Evolutionary conservation across 371 early-diverging fungal genomes (phyloP).

Genomic region (Apophysomyces trapeziformis): DNA sequence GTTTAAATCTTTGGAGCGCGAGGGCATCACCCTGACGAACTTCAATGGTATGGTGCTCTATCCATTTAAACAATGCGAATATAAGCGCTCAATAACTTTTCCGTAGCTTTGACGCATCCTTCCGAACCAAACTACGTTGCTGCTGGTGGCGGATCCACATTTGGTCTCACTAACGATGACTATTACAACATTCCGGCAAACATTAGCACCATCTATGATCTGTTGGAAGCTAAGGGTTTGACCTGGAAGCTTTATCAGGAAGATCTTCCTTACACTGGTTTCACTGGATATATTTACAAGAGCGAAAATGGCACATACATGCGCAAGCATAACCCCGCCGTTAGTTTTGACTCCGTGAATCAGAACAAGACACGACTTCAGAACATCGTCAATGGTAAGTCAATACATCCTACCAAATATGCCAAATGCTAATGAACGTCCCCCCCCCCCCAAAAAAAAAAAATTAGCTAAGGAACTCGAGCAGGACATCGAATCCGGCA

Average conservation of each 20-base stretch:
- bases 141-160: constrained; percentile 29
- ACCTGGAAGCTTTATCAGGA: constrained; percentile 69
- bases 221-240: constrained; percentile 59
- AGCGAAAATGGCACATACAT: constrained; percentile 37
- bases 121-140: constrained; percentile 57
- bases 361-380: constrained; percentile 36
- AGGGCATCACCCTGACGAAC: constrained; percentile 53
- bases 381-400: constrained; percentile 44
- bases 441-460: no score
- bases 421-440: not conserved
- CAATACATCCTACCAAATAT: not conserved
- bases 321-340: constrained; percentile 66
- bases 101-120: constrained; percentile 50
- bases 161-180: constrained; percentile 30
- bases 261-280: constrained; percentile 51
- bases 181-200: constrained; percentile 31
- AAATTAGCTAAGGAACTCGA: constrained; percentile 23
- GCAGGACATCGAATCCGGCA: constrained; percentile 25
- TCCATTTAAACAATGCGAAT: not conserved
- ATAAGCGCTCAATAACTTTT: not conserved
- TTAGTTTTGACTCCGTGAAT: constrained; percentile 51
- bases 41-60: constrained; percentile 33
- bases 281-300: constrained; percentile 30
- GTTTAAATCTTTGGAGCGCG: constrained; percentile 19
- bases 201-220: constrained; percentile 53